Conservation (phyloP, 208 protist genomes). For the Acanthamoeba divionensis region DNA sequence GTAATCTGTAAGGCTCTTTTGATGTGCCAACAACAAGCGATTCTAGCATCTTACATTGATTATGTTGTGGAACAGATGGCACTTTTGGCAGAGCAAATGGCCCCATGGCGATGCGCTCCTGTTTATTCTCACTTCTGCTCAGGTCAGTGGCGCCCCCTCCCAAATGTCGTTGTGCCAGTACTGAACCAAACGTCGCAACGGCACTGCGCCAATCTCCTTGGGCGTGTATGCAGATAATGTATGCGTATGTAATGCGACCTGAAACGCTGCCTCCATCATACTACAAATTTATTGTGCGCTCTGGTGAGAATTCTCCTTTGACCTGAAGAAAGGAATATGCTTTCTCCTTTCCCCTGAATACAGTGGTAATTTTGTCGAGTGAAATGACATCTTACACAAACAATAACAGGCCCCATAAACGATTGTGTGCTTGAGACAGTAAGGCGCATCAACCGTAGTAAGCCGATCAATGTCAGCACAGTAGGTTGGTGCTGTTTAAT, state of each 20-base stretch:
- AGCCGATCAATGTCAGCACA: neutral
- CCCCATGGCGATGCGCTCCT: neutral
- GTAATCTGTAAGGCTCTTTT: neutral
- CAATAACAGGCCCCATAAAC: neutral
- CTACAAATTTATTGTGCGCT: slow-evolving; percentile 11
- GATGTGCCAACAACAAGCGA: no score
- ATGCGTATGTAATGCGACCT: slow-evolving; percentile 22
- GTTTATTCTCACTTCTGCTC: neutral
- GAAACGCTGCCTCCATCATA: neutral
- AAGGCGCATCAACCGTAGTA: neutral
- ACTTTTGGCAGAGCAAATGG: neutral
- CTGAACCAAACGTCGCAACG: neutral
- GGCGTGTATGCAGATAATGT: slow-evolving; percentile 3
- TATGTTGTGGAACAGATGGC: neutral
- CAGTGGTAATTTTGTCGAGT: no score
- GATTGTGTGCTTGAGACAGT: neutral
- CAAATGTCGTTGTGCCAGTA: no score
- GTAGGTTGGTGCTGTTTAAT: no score
- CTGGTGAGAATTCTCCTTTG: no score
- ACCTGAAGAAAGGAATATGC: no score
- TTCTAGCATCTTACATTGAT: neutral
- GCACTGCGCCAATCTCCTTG: neutral
- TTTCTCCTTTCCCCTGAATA: no score
- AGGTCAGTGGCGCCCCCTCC: no score
- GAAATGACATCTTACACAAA: no score